phyloP scores from a whole-genome alignment of 768 basidiomycete genomes.

The Panaeolus cyanescens region DNA sequence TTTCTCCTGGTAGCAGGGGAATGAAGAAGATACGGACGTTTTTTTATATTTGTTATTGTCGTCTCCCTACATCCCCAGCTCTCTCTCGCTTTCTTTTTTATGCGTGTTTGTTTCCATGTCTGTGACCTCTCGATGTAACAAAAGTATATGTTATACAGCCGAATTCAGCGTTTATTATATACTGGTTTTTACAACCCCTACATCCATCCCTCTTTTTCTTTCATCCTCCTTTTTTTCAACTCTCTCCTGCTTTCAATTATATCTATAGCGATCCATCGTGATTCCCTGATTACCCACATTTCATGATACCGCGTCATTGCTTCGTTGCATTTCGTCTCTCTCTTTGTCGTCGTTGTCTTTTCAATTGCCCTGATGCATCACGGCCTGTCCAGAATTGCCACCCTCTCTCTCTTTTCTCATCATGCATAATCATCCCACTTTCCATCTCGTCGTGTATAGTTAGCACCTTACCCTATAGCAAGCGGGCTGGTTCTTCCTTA shows the following conservation, averaged over 20 bases:
- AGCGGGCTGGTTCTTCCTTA: slow-evolving; percentile 55
- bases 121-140: slow-evolving; percentile 24
- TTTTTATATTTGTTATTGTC: not conserved
- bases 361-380: slow-evolving; percentile 1
- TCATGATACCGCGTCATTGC: not conserved
- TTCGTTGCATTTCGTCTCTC: not conserved
- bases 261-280: not conserved
- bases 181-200: slow-evolving; percentile 21
- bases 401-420: slow-evolving; percentile 6
- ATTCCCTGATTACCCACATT: not conserved
- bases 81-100: not conserved
- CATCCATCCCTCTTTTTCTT: slow-evolving; percentile 15
- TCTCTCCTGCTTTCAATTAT: slow-evolving; percentile 7
- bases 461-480: slow-evolving; percentile 44
- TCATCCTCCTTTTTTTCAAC: slow-evolving; percentile 14
- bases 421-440: slow-evolving; percentile 25
- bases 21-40: slow-evolving; percentile 20
- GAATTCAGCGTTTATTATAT: slow-evolving; percentile 21
- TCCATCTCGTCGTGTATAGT: slow-evolving; percentile 42
- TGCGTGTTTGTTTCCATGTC: slow-evolving; percentile 7
- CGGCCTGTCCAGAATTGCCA: slow-evolving; percentile 18
- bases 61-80: not conserved
- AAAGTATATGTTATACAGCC: slow-evolving; percentile 25
- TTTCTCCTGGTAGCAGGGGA: slow-evolving; percentile 15
- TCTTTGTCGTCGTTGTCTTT: not conserved